These are phyloP conservation scores for Scleroderma citrinum DNA, from an alignment of 768 basidiomycete species.

Conservation along the genomic window DNA sequence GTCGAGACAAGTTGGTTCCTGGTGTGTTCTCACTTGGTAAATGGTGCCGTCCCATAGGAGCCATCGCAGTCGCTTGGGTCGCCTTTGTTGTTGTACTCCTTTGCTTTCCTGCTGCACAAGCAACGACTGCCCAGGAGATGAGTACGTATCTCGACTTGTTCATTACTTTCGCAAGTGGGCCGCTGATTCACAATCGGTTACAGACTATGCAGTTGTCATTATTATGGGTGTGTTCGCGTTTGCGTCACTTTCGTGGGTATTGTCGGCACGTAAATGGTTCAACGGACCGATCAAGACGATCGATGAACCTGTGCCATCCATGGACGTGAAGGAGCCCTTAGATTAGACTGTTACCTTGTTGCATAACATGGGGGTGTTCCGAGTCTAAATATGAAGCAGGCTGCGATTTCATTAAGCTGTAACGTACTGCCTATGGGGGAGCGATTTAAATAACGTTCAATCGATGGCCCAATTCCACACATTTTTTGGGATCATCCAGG, in stretches of 20 bases:
- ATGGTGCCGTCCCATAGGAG: constrained; percentile 56
- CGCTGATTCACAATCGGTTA: constrained; percentile 2
- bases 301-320: constrained; percentile 15
- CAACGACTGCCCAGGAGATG: constrained; percentile 41
- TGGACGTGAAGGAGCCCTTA: constrained; percentile 9
- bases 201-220: constrained; percentile 67
- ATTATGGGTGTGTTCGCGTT: constrained; percentile 61
- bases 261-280: constrained; percentile 70
- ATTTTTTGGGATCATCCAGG: no score
- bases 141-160: constrained; percentile 41
- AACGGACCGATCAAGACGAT: constrained; percentile 55
- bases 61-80: constrained; percentile 62
- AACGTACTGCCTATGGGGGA: no score
- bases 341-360: not conserved
- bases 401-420: not conserved
- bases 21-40: constrained; percentile 58
- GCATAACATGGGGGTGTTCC: not conserved
- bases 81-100: constrained; percentile 54
- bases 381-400: not conserved
- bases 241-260: constrained; percentile 55
- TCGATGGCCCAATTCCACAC: no score
- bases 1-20: constrained; percentile 49
- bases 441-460: no score
- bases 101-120: constrained; percentile 46
- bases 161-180: not conserved